Conservation (phyloP, 2,329 filamentous ascomycete species). For the Phialemonium atrogriseum region DNA sequence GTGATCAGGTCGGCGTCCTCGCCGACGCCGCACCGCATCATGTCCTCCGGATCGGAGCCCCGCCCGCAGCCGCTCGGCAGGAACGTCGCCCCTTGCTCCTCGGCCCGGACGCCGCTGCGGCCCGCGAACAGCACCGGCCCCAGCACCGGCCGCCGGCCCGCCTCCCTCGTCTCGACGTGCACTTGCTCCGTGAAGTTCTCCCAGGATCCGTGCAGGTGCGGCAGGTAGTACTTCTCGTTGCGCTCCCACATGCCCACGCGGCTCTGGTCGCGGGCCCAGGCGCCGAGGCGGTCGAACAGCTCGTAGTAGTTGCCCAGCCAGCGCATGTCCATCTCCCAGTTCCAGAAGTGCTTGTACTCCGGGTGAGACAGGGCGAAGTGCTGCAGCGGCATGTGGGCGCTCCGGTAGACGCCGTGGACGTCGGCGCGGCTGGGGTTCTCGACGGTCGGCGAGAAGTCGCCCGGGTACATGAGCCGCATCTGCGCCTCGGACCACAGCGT, state of each 20-base stretch:
- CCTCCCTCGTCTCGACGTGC: slow-evolving; percentile 47
- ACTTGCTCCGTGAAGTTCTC: slow-evolving; percentile 62
- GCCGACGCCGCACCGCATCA: slow-evolving; percentile 64
- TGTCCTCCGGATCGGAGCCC: slow-evolving; percentile 28
- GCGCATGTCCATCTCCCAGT: slow-evolving; percentile 63
- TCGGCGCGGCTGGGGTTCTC: slow-evolving; percentile 47
- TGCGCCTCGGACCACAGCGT: slow-evolving; percentile 80
- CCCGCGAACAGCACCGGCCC: slow-evolving; percentile 53
- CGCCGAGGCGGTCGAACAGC: slow-evolving; percentile 58
- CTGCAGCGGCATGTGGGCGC: slow-evolving; percentile 54
- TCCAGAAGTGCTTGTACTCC: slow-evolving; percentile 61
- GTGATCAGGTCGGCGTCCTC: slow-evolving; percentile 71
- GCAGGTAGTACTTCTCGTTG: slow-evolving; percentile 69
- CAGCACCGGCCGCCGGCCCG: slow-evolving; percentile 52
- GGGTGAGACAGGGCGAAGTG: slow-evolving; percentile 55
- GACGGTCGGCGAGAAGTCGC: slow-evolving; percentile 61
- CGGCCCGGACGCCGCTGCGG: slow-evolving; percentile 36
- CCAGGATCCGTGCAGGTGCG: slow-evolving; percentile 60
- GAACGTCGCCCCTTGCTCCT: slow-evolving; percentile 42
- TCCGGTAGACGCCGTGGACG: slow-evolving; percentile 63
- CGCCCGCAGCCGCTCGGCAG: slow-evolving; percentile 47
- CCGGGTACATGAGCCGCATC: slow-evolving; percentile 70
- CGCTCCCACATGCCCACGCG: slow-evolving; percentile 72
- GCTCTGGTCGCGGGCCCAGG: slow-evolving; percentile 61
- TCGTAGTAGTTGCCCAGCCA: slow-evolving; percentile 63